Conservation (phyloP, 495 filamentous ascomycete genomes). For the Hypoxylon subgilvum region DNA sequence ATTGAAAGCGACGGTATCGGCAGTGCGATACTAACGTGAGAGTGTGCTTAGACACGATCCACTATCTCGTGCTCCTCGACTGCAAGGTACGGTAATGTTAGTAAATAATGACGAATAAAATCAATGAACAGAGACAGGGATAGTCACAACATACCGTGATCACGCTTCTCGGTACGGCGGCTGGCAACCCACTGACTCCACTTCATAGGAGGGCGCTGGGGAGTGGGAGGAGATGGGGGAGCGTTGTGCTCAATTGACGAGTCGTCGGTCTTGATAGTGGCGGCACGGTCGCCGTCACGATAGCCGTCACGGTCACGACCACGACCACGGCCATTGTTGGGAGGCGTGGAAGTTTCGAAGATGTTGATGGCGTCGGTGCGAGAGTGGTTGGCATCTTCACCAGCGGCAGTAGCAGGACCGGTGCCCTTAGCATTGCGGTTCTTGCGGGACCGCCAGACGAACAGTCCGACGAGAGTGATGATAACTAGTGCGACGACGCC, state of each 20-base stretch:
- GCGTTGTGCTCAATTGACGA: conserved; percentile 23
- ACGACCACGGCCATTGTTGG: conserved; percentile 34
- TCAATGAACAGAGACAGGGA: neutral
- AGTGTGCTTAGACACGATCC: conserved; percentile 20
- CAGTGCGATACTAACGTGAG: neutral
- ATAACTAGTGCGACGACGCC: conserved; percentile 28
- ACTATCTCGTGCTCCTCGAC: conserved; percentile 36
- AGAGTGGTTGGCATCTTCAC: neutral
- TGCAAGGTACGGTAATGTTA: too few species aligned
- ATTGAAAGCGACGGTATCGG: too few species aligned
- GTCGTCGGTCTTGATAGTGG: conserved; percentile 32
- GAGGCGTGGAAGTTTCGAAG: conserved; percentile 14
- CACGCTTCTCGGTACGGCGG: conserved; percentile 3
- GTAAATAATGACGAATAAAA: neutral
- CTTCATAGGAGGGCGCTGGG: conserved; percentile 1
- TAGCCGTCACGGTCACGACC: too few species aligned
- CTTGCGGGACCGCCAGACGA: conserved; percentile 40
- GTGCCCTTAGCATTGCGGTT: conserved; percentile 16
- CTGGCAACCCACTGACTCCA: conserved; percentile 23
- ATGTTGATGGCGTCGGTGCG: neutral
- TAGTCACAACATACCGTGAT: conserved; percentile 23
- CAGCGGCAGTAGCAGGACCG: conserved; percentile 4
- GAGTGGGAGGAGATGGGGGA: neutral
- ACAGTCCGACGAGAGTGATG: conserved; percentile 30
- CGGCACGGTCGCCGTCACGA: too few species aligned